phyloP scores from a whole-genome alignment of 1,284 basidiomycete genomes.

The Porphyrellus sp. region DNA sequence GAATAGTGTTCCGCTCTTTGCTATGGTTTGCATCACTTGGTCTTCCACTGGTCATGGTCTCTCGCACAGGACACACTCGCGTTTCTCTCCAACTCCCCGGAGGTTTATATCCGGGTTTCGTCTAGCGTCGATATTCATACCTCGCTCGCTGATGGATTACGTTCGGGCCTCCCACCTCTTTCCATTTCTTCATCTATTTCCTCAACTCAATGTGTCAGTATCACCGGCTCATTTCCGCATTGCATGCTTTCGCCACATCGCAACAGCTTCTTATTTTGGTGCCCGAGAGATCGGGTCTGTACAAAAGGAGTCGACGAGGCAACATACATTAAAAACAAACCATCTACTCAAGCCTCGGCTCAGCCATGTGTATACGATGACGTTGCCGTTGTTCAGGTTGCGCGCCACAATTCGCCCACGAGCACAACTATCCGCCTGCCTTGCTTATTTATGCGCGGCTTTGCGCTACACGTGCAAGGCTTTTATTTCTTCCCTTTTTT shows the following conservation, averaged over 20 bases:
- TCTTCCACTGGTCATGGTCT: constrained; percentile 35
- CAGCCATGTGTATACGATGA: constrained; percentile 39
- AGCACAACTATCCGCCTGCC: constrained; percentile 23
- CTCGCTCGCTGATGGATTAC: constrained; percentile 37
- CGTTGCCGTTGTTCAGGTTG: constrained; percentile 25
- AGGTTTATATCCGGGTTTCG: constrained; percentile 33
- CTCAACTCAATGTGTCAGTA: constrained; percentile 43
- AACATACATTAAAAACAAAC: constrained; percentile 31
- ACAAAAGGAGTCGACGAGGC: constrained; percentile 35
- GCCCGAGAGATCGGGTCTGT: constrained; percentile 33
- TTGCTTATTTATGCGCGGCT: constrained; percentile 45
- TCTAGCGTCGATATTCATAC: constrained; percentile 47
- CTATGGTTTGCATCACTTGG: constrained; percentile 31
- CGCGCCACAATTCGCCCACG: constrained; percentile 21
- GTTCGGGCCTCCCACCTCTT: constrained; percentile 25
- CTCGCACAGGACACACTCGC: constrained; percentile 44
- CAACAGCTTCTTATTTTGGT: constrained; percentile 39
- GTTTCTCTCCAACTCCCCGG: constrained; percentile 20
- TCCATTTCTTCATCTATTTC: constrained; percentile 26
- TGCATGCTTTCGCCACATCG: constrained; percentile 44
- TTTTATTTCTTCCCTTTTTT: constrained; percentile 35
- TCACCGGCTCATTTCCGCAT: constrained; percentile 37
- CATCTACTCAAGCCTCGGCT: constrained; percentile 21
- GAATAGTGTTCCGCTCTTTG: constrained; percentile 36
- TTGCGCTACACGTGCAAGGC: constrained; percentile 33